These are phyloP conservation scores for Erucastrum elatum DNA, from an alignment of 345 rosid genomes.

Conservation along the genomic window DNA sequence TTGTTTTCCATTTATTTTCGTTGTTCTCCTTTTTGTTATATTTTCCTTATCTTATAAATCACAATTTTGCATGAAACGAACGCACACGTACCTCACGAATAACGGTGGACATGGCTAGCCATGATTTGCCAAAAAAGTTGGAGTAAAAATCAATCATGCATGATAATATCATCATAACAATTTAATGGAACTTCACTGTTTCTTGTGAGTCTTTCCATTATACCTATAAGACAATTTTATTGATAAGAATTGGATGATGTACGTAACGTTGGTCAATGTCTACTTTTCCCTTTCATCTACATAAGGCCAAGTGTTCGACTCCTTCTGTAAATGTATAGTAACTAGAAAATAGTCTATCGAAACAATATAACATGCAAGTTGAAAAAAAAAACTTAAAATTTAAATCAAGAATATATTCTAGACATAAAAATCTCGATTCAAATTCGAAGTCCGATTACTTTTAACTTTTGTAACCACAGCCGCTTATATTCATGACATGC, in stretches of 20 bases:
- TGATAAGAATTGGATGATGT: not conserved
- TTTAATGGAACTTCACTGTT: conserved; percentile 25
- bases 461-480: not conserved
- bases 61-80: conserved; percentile 26
- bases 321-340: conserved; percentile 3
- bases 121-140: conserved; percentile 38
- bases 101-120: conserved; percentile 26
- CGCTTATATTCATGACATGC: not conserved
- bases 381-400: not conserved
- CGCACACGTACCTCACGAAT: conserved; percentile 20
- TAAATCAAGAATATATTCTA: not conserved
- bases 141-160: conserved; percentile 8
- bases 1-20: not conserved
- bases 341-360: not conserved
- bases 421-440: not conserved
- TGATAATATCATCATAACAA: not conserved
- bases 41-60: not conserved
- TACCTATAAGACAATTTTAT: not conserved
- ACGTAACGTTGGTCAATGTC: not conserved
- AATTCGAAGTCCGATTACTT: not conserved
- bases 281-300: not conserved
- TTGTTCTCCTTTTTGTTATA: conserved; percentile 6
- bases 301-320: conserved; percentile 4
- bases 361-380: not conserved
- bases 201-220: not conserved